Base-by-base conservation (phyloP, 495 filamentous ascomycete genomes). In the Cenococcum geophilum region DNA sequence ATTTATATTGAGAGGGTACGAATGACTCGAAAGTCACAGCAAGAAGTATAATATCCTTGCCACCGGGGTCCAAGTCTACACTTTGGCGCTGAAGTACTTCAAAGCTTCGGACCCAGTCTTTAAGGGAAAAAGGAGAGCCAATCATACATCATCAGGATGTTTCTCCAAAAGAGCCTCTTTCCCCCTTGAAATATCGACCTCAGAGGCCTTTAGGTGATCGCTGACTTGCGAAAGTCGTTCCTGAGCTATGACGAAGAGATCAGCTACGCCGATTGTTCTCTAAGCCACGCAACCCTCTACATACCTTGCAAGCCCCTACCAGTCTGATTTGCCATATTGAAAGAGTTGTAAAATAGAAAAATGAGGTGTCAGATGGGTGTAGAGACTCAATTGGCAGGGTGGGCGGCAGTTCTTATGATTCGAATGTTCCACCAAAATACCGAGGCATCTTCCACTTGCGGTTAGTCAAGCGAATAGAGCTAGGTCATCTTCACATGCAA, bases 161-260 rank as follows among this genome's bases (percentile, higher is more conserved):
- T 88, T 87, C 66, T 80, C 75, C 47, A 82, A 76, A 62, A 89
- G 69, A 6, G 73, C 75, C 55, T 81, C 76, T 52, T 74, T 76
- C 48, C 83, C 80, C 49, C 77, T 76, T 59, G 65, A 71, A 55
- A 71, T 72, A 61, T 70, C 63, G 11, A 51, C 63, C 63, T 71
- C 70, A 43, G 73, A 69, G 36, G 76, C 70, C 57, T 75, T 71
- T 65, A 89, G 75, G 71, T 89, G 86, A 67, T 79, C 79, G 57
- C 81, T 76, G 47, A 89, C 79, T 65, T 87, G 83, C 60, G 75
- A 79, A 48, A 89, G 78, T 60, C 86, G 84, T 64, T 83, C 76
- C 63, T 82, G 81, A 49, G 82, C 83, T 83, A 63, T 47, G 21
- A 49, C 42, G n/a, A 14, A 45, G 12, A 45, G 18, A 14, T 45